A percentile compares a stretch with the other conserved stretches of the same genome.
Evolutionary conservation across 306 rosid species (phyloP).

Genomic region (Castanea sativa): DNA sequence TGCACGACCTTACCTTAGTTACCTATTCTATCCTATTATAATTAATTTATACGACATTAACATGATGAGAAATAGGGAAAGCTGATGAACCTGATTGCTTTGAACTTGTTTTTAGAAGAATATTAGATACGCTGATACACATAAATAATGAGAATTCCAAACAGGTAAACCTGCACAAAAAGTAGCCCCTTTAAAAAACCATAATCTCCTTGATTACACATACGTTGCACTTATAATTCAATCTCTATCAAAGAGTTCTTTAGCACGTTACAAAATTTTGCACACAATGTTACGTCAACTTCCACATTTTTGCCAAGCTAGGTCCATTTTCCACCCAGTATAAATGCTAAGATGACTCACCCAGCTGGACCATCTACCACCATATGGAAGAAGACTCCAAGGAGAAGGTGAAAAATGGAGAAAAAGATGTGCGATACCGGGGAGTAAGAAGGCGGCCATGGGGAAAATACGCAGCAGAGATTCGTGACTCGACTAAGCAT

Average conservation of each 20-base stretch:
- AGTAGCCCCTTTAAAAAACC: background rate
- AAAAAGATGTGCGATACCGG: conserved; percentile 15
- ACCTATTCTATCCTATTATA: background rate
- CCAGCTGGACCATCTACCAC: background rate
- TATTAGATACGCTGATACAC: background rate
- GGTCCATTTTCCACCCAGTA: background rate
- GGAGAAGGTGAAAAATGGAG: background rate
- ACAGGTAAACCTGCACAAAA: background rate
- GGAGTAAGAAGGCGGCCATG: conserved; percentile 40
- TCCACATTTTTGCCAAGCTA: background rate
- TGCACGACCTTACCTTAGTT: background rate
- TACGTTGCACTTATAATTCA: background rate
- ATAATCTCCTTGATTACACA: background rate
- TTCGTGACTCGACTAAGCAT: conserved; percentile 32
- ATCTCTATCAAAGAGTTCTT: background rate
- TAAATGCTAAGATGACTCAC: conserved; percentile 9
- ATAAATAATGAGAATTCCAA: background rate
- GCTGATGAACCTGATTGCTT: background rate
- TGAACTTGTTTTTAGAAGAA: background rate
- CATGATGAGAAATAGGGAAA: background rate
- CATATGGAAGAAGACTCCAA: conserved; percentile 5
- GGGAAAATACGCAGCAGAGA: conserved; percentile 46
- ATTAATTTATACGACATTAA: background rate
- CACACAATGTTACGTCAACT: background rate
- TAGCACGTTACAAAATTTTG: background rate